A percentile compares a stretch with the other conserved stretches of the same genome.
phyloP scores from a whole-genome alignment of 257 asterid species.

The Orobanche coerulescens region DNA sequence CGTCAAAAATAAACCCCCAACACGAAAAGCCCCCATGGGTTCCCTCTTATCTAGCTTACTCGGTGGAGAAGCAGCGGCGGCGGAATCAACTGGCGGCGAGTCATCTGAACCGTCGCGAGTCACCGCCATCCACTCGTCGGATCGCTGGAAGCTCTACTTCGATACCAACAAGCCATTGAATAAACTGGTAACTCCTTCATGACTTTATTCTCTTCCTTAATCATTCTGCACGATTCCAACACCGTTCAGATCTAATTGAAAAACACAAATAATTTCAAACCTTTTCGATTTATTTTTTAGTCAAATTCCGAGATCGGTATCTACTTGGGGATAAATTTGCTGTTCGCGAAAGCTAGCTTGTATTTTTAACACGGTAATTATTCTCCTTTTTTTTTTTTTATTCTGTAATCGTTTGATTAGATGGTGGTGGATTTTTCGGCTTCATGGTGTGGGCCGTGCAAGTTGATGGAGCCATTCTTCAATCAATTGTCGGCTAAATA shows the following conservation, averaged over 20 bases:
- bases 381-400: not conserved
- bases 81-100: conserved; percentile 12
- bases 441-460: conserved; percentile 95
- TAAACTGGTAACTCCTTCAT: conserved; percentile 46
- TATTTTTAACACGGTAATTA: not conserved
- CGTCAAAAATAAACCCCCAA: not conserved
- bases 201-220: not conserved
- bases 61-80: not conserved
- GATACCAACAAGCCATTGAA: conserved; percentile 54
- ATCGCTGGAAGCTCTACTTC: conserved; percentile 73
- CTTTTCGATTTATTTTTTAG: not conserved
- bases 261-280: not conserved
- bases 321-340: not conserved
- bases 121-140: conserved; percentile 53
- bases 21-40: not conserved
- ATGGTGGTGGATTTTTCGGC: conserved; percentile 85
- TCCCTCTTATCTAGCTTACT: not conserved
- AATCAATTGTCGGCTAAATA: conserved; percentile 45
- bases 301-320: not conserved
- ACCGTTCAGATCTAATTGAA: not conserved
- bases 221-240: not conserved
- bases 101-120: conserved; percentile 62
- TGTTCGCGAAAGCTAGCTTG: not conserved
- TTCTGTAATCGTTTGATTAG: conserved; percentile 27
- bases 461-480: conserved; percentile 61